Conservation (phyloP, 192 early-diverging fungal genomes). For the Geranomyces variabilis region DNA sequence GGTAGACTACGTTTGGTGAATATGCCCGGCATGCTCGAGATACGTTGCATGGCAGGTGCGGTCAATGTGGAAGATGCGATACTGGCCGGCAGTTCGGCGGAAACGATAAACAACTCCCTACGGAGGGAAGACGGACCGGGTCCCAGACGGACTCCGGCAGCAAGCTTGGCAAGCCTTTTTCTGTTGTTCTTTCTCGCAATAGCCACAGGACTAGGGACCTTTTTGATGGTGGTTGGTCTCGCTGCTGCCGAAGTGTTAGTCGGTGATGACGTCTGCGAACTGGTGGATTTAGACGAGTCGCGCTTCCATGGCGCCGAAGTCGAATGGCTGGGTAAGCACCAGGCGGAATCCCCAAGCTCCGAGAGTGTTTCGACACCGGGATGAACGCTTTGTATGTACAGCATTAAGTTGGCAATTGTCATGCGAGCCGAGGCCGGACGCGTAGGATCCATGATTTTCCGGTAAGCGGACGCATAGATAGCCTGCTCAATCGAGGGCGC, state of each 20-base stretch:
- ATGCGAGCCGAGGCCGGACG: slow-evolving; percentile 12
- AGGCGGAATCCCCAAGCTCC: background rate
- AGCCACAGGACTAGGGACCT: background rate
- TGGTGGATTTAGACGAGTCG: slow-evolving; percentile 6
- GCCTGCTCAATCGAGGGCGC: slow-evolving; percentile 1
- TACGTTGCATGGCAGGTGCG: too few species aligned
- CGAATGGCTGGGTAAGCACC: background rate
- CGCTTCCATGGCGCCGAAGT: slow-evolving; percentile 26
- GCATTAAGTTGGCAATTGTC: slow-evolving; percentile 25
- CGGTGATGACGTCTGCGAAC: background rate
- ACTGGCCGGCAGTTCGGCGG: too few species aligned
- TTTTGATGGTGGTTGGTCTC: background rate
- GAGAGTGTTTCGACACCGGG: slow-evolving; percentile 23
- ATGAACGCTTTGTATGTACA: slow-evolving; percentile 22
- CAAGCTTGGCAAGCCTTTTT: slow-evolving; percentile 19
- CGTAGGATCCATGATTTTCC: slow-evolving; percentile 3
- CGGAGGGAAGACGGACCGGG: slow-evolving; percentile 20
- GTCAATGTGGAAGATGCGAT: too few species aligned
- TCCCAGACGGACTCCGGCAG: slow-evolving; percentile 5
- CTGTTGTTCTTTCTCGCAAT: slow-evolving; percentile 12
- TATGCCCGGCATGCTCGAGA: background rate
- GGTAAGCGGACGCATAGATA: slow-evolving; percentile 13
- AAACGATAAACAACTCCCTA: background rate
- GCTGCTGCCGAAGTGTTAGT: too few species aligned
- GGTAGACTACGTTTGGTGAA: background rate